Evolutionary conservation across 2,329 filamentous ascomycete genomes (phyloP).

Genomic region (Botrytis cinerea): DNA sequence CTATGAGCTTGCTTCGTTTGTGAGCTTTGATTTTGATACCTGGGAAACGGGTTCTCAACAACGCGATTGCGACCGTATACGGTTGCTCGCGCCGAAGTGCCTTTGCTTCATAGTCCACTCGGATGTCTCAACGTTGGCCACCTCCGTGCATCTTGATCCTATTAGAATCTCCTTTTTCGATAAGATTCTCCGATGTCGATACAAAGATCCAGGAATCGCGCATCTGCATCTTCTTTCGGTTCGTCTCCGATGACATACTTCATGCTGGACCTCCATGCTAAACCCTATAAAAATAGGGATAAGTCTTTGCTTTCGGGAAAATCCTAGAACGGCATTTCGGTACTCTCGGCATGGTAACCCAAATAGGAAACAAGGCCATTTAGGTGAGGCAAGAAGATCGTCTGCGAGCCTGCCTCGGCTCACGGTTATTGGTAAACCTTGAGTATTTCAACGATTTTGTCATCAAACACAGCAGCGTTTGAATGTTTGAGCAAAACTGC

Average conservation of each 20-base stretch:
- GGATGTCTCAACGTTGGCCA: background rate
- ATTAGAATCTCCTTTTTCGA: background rate
- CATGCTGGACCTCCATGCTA: background rate
- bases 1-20: background rate
- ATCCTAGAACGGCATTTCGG: constrained; percentile 3
- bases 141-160: background rate
- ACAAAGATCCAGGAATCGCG: background rate
- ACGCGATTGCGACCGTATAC: constrained; percentile 14
- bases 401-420: constrained; percentile 14
- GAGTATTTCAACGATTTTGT: constrained; percentile 8
- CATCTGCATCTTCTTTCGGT: constrained; percentile 22
- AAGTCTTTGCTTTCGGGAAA: constrained; percentile 4
- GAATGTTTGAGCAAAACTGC: constrained; percentile 2
- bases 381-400: constrained; percentile 1
- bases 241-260: constrained; percentile 19
- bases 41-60: background rate
- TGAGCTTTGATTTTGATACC: background rate
- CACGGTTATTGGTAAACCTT: background rate
- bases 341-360: background rate
- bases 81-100: constrained; percentile 12
- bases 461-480: background rate
- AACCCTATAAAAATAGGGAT: background rate
- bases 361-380: constrained; percentile 15
- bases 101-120: background rate
- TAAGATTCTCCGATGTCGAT: background rate